These are phyloP conservation scores for Canna indica DNA, from an alignment of 176 grass and related monocot genomes.

Conservation along the genomic window DNA sequence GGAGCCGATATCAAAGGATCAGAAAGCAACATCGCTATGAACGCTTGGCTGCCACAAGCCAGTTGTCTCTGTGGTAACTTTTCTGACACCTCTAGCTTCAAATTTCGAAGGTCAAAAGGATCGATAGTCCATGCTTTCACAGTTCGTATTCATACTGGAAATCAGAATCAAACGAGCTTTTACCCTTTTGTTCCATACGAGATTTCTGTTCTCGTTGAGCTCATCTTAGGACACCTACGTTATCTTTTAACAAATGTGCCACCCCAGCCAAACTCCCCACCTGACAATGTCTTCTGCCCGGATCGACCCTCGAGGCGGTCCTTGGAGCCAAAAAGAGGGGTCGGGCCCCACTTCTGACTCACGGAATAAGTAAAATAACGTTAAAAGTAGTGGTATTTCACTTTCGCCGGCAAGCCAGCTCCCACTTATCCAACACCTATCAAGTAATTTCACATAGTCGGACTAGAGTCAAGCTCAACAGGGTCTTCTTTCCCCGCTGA, in stretches of 20 bases:
- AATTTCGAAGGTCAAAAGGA: conserved; percentile 35
- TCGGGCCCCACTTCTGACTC: conserved; percentile 25
- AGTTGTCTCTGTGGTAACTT: conserved; percentile 42
- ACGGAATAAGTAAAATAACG: conserved; percentile 63
- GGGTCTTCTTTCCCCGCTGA: conserved; percentile 14
- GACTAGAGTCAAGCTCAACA: conserved; percentile 18
- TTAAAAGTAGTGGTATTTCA: conserved; percentile 65
- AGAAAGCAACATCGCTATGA: conserved; percentile 34
- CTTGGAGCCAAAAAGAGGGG: conserved; percentile 21
- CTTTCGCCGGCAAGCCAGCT: conserved; percentile 24
- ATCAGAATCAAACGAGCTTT: conserved; percentile 29
- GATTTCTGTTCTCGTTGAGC: conserved; percentile 38
- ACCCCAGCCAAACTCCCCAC: conserved; percentile 44
- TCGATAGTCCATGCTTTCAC: conserved; percentile 20
- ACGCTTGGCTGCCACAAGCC: conserved; percentile 45
- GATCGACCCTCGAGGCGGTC: conserved; percentile 17
- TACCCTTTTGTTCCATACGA: conserved; percentile 28
- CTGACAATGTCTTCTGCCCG: conserved; percentile 36
- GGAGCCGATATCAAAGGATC: too few relatives aligned
- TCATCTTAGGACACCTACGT: conserved; percentile 33
- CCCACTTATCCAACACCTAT: conserved; percentile 18
- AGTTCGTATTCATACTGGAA: conserved; percentile 18
- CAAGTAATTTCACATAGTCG: conserved; percentile 11
- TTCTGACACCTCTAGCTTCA: conserved; percentile 40
- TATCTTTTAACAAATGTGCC: conserved; percentile 49